Evolutionary conservation across 2,329 filamentous ascomycete species (phyloP), one percentile per base, ranked within the genome.

Genomic region (Curvularia spicifera): DNA sequence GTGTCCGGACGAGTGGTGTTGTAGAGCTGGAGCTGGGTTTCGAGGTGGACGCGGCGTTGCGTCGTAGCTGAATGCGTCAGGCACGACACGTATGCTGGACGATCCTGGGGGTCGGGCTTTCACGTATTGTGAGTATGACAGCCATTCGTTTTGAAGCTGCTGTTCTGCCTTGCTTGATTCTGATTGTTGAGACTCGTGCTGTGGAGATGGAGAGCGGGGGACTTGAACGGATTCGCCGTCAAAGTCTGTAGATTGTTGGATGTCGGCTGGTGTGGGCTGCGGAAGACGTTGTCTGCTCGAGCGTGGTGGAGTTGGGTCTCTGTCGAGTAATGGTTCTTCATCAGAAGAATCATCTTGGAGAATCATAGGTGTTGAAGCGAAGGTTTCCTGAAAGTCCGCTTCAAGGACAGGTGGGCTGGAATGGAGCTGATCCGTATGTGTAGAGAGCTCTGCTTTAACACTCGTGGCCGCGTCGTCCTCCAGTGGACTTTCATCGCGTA

Each of bases 101-200:
- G 73, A 62, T 9, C 57, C 49, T 3, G 57, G 64, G 24, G 63
- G 52, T 3, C 53, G 55, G 10, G 35, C 44, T n/a, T 63, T 61
- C 8, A 61, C 53, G 31, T 71, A 74, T 53, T 76, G 74, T 2
- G 74, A 74, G 60, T 75, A 74, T 0, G 69, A 68, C 4, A 67
- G 55, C 66, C 68, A 73, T 55, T 76, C 71, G 22, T 56, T 60
- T 22, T 72, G 73, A 15, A 75, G 66, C 45, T 75, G 73, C 18
- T 70, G 64, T 45, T 76, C 73, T 40, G 72, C 74, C 64, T 66
- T 70, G 53, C 66, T 74, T 5, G 71, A 72, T 28, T 73, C 65
- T 0, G 74, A 75, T 10, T 65, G 56, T 51, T 71, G 69, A 7
- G 67, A 65, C 22, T 69, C 71, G 33, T 48, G 58, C 4, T 67